Conservation (phyloP, 345 rosid genomes). For the Lepidium aucheri region DNA sequence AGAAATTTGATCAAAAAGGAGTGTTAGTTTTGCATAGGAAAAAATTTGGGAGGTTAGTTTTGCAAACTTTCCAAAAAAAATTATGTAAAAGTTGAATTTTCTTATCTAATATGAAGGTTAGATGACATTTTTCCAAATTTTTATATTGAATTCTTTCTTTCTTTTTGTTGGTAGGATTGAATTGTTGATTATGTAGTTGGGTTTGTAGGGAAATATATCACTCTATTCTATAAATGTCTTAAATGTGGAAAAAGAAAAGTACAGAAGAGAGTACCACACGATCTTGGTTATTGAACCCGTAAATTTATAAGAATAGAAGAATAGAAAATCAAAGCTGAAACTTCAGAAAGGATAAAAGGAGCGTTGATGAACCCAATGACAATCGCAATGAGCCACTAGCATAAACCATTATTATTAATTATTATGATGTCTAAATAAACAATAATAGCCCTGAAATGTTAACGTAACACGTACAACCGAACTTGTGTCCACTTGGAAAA, state of each 20-base stretch:
- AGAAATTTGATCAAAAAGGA: no score
- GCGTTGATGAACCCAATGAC: conserved; percentile 20
- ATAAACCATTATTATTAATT: not conserved
- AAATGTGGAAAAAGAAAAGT: not conserved
- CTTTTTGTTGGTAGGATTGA: no score
- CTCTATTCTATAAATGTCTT: not conserved
- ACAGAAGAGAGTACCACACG: conserved; percentile 27
- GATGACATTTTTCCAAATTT: no score
- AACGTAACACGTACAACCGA: conserved; percentile 12
- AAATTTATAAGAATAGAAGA: conserved; percentile 23
- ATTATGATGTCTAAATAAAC: not conserved
- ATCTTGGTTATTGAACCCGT: conserved; percentile 24
- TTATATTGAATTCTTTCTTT: no score
- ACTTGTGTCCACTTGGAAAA: conserved; percentile 20
- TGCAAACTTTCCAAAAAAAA: no score
- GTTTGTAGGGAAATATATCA: not conserved
- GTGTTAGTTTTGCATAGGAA: no score
- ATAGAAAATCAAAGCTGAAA: conserved; percentile 22
- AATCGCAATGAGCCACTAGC: conserved; percentile 21
- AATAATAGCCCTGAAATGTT: not conserved
- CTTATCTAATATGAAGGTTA: no score
- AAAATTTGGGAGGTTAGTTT: no score
- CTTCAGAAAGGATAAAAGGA: conserved; percentile 21
- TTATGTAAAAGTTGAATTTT: no score
- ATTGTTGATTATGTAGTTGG: not conserved